A percentile compares a stretch with the other conserved stretches of the same genome.
Evolutionary conservation across 768 basidiomycete species (phyloP).

Genomic region (Dentipellis sp.): DNA sequence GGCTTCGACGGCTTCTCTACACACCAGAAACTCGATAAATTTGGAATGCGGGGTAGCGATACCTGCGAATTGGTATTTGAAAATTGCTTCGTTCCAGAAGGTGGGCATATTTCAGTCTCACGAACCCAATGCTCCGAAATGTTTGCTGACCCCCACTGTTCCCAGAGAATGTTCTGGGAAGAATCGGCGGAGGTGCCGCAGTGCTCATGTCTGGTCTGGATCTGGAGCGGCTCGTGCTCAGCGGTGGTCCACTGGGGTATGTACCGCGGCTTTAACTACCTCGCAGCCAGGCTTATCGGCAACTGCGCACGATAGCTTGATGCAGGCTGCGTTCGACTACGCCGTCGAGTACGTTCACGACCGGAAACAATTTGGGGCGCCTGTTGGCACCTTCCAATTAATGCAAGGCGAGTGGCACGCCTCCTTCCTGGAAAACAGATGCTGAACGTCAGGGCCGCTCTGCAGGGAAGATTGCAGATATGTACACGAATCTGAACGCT

Average conservation of each 20-base stretch:
- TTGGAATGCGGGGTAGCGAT: slow-evolving; percentile 94
- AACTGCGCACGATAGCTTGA: slow-evolving; percentile 42
- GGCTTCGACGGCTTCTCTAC: slow-evolving; percentile 80
- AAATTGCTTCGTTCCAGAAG: slow-evolving; percentile 81
- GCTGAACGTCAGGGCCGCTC: slow-evolving; percentile 8
- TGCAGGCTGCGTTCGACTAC: slow-evolving; percentile 90
- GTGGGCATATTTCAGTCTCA: slow-evolving; percentile 31
- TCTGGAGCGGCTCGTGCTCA: slow-evolving; percentile 83
- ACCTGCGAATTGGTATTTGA: slow-evolving; percentile 93
- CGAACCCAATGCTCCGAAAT: not conserved
- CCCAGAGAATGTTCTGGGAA: slow-evolving; percentile 77
- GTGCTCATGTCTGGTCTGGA: slow-evolving; percentile 96
- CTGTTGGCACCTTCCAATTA: slow-evolving; percentile 85
- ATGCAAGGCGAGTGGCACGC: slow-evolving; percentile 72
- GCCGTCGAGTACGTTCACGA: slow-evolving; percentile 89
- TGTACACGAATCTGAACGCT: slow-evolving; percentile 90
- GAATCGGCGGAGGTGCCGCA: slow-evolving; percentile 67
- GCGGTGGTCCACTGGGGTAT: slow-evolving; percentile 87
- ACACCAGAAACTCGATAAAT: slow-evolving; percentile 87
- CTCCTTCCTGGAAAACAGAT: not conserved
- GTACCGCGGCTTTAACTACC: slow-evolving; percentile 7
- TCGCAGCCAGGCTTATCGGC: not conserved
- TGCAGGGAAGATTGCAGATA: slow-evolving; percentile 76
- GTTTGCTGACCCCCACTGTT: slow-evolving; percentile 1
- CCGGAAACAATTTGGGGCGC: slow-evolving; percentile 82